Conservation (phyloP, 225 moss, liverwort and hornwort species). For the Pleurozium schreberi region DNA sequence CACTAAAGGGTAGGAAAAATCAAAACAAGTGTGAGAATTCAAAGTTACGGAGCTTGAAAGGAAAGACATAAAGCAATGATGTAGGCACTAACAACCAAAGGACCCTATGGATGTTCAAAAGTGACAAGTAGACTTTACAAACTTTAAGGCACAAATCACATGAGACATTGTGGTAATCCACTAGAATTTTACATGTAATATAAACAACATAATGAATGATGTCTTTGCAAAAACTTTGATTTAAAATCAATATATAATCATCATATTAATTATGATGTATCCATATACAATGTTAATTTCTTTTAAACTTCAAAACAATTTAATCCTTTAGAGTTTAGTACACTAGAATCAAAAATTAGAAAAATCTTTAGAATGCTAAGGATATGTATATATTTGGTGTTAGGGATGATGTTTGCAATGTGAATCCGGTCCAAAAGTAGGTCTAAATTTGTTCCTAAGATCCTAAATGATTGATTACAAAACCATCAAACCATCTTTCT, state of each 20-base stretch:
- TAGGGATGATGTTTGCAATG: no score
- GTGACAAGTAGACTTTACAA: background rate
- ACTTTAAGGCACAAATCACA: background rate
- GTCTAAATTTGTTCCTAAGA: no score
- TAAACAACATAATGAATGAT: background rate
- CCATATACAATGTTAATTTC: background rate
- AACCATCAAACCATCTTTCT: background rate
- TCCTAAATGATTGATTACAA: no score
- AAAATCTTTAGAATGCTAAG: no score
- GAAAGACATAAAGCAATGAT: background rate
- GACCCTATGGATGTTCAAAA: background rate
- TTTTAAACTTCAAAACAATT: background rate
- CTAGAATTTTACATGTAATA: background rate
- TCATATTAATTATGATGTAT: no score
- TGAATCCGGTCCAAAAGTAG: no score
- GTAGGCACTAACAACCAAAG: accelerated
- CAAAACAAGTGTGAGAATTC: no score
- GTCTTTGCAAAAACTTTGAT: background rate
- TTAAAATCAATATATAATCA: background rate
- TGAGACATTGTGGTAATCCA: background rate
- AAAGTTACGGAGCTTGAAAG: background rate
- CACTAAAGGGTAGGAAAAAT: background rate
- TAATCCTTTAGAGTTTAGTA: accelerated
- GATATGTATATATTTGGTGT: no score
- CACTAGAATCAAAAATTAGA: background rate